Percentiles rank a stretch among this genome's conserved stretches.
Conservation (phyloP, 257 asterid species). For the Solanum acaule region DNA sequence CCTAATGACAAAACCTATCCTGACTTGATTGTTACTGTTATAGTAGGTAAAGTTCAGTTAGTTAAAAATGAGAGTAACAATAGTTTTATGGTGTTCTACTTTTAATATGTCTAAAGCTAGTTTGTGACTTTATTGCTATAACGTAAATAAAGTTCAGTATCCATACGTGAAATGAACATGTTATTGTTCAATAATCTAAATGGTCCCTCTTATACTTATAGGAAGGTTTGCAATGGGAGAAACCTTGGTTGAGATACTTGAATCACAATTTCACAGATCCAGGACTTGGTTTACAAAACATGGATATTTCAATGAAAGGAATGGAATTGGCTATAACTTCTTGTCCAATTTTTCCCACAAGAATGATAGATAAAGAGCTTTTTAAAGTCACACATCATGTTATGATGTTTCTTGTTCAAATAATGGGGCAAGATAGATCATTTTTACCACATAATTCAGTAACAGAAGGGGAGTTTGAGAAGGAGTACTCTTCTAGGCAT, state of each 20-base stretch:
- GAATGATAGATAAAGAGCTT: constrained; percentile 21
- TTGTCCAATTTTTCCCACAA: constrained; percentile 12
- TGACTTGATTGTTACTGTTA: too few relatives aligned
- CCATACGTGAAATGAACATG: neutral
- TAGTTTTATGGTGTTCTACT: neutral
- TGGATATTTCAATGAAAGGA: constrained; percentile 49
- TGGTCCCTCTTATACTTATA: neutral
- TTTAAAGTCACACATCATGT: constrained; percentile 1
- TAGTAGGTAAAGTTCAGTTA: neutral
- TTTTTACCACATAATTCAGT: constrained; percentile 16
- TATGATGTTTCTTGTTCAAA: constrained; percentile 18
- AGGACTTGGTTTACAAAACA: constrained; percentile 24
- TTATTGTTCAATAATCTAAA: neutral
- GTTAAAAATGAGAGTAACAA: neutral
- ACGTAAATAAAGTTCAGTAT: neutral
- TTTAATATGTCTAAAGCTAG: too few relatives aligned
- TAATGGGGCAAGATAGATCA: constrained; percentile 23
- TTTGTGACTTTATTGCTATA: neutral
- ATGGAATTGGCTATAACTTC: constrained; percentile 43
- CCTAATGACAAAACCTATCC: neutral
- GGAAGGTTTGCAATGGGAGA: constrained; percentile 70
- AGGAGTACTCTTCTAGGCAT: constrained; percentile 2
- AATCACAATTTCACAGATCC: constrained; percentile 5
- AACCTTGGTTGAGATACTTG: constrained; percentile 26
- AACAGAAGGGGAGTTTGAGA: neutral